phyloP scores from a whole-genome alignment of 1,284 basidiomycete genomes.

The Fomitopsis betulina region DNA sequence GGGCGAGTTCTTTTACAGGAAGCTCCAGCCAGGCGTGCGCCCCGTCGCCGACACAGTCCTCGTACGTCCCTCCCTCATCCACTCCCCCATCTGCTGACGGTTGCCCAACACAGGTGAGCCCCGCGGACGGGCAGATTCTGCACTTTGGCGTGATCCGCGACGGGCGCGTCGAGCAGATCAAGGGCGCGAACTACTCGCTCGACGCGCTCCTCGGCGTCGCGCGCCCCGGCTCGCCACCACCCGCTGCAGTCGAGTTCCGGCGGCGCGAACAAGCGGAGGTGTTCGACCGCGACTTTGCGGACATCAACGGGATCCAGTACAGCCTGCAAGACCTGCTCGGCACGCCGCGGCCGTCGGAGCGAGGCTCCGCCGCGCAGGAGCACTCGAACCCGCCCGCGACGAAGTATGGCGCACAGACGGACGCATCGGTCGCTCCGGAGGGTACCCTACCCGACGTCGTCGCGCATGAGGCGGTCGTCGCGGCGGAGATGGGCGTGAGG shows the following conservation, averaged over 20 bases:
- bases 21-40: slow-evolving; percentile 78
- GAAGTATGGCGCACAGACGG: slow-evolving; percentile 57
- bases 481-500: slow-evolving; percentile 59
- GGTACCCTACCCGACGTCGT: slow-evolving; percentile 49
- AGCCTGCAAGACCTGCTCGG: slow-evolving; percentile 83
- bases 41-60: slow-evolving; percentile 79
- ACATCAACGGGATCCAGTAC: slow-evolving; percentile 97
- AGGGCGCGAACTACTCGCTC: slow-evolving; percentile 95
- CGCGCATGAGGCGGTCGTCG: slow-evolving; percentile 65
- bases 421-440: slow-evolving; percentile 61
- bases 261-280: slow-evolving; percentile 52
- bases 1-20: slow-evolving; percentile 94
- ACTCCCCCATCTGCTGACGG: background rate
- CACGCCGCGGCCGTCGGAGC: slow-evolving; percentile 28
- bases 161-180: slow-evolving; percentile 92
- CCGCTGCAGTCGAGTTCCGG: slow-evolving; percentile 39
- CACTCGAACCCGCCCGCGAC: slow-evolving; percentile 26
- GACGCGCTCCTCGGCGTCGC: slow-evolving; percentile 87
- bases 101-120: slow-evolving; percentile 62
- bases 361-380: background rate
- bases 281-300: slow-evolving; percentile 87
- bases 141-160: slow-evolving; percentile 89
- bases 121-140: slow-evolving; percentile 90
- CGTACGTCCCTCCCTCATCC: slow-evolving; percentile 38
- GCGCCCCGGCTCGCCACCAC: slow-evolving; percentile 32